These are phyloP conservation scores for Tylopilus sp. DNA, from an alignment of 1,284 basidiomycete genomes.

Conservation along the genomic window DNA sequence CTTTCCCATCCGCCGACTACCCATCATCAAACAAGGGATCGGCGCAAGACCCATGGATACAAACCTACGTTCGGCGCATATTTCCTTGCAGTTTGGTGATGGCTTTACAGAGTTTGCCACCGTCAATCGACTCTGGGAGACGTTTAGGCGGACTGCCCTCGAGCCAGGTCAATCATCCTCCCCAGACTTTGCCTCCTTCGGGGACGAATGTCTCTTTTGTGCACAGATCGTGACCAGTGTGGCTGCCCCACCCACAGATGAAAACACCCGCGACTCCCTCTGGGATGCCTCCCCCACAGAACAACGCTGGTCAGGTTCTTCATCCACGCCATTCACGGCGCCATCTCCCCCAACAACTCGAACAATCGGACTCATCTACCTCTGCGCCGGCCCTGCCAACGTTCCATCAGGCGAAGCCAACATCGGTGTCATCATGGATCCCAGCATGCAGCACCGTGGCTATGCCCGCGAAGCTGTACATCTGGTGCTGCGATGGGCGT, in stretches of 20 bases:
- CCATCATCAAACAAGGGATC: neutral
- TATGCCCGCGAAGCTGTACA: conserved; percentile 46
- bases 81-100: conserved; percentile 9
- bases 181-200: conserved; percentile 24
- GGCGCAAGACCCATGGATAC: conserved; percentile 9
- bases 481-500: conserved; percentile 47
- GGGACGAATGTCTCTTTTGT: conserved; percentile 32
- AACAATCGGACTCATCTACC: conserved; percentile 46
- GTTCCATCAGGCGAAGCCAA: conserved; percentile 44
- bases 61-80: conserved; percentile 12
- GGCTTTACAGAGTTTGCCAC: neutral
- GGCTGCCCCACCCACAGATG: neutral
- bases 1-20: neutral
- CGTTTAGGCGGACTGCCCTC: conserved; percentile 24
- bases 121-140: conserved; percentile 22
- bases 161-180: conserved; percentile 30
- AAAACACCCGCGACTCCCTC: neutral
- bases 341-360: fast-evolving
- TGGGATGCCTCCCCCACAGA: neutral
- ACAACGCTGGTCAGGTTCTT: neutral
- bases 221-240: conserved; percentile 17
- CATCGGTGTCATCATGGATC: conserved; percentile 50
- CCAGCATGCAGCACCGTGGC: conserved; percentile 40
- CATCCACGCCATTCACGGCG: neutral
- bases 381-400: conserved; percentile 34